A percentile compares a stretch with the other conserved stretches of the same genome.
Evolutionary conservation across 192 early-diverging fungal genomes (phyloP).

Genomic region (Pilobolus umbonatus): DNA sequence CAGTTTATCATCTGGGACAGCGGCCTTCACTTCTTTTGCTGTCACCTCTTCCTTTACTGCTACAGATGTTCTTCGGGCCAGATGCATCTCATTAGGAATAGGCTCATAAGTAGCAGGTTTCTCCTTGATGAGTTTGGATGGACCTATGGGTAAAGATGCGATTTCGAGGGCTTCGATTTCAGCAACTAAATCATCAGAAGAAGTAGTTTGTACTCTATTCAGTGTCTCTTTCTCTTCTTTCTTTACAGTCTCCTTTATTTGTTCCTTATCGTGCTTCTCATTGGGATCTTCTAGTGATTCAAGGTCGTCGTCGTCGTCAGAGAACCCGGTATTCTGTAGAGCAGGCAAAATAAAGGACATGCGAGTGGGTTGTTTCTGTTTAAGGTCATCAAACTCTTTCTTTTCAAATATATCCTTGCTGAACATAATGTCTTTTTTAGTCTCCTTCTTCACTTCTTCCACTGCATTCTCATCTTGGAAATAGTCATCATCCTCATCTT

Average conservation of each 20-base stretch:
- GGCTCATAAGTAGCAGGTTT: constrained; percentile 10
- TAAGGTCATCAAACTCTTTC: not conserved
- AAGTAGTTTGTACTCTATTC: not conserved
- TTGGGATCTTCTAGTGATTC: constrained; percentile 12
- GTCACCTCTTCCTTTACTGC: too few relatives aligned
- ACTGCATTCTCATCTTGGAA: constrained; percentile 6
- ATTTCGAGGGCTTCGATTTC: constrained; percentile 7
- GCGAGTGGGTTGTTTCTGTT: not conserved
- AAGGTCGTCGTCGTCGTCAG: constrained; percentile 7
- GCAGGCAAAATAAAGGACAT: constrained; percentile 11
- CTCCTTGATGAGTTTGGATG: not conserved
- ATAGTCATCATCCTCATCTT: constrained; percentile 14
- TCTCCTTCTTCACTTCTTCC: not conserved
- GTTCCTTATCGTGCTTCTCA: constrained; percentile 1
- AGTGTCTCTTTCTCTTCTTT: not conserved
- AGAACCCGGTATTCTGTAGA: not conserved
- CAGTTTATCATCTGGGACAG: not conserved
- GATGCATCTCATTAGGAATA: constrained; percentile 5
- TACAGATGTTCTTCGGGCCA: not conserved
- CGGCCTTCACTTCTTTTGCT: too few relatives aligned
- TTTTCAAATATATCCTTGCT: not conserved
- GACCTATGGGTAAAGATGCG: not conserved
- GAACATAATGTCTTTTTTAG: not conserved
- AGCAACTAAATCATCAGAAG: constrained; percentile 1
- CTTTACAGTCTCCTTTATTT: not conserved